These are phyloP conservation scores for Aspergillus melleus DNA, from an alignment of 2,329 filamentous ascomycete genomes.

Conservation along the genomic window DNA sequence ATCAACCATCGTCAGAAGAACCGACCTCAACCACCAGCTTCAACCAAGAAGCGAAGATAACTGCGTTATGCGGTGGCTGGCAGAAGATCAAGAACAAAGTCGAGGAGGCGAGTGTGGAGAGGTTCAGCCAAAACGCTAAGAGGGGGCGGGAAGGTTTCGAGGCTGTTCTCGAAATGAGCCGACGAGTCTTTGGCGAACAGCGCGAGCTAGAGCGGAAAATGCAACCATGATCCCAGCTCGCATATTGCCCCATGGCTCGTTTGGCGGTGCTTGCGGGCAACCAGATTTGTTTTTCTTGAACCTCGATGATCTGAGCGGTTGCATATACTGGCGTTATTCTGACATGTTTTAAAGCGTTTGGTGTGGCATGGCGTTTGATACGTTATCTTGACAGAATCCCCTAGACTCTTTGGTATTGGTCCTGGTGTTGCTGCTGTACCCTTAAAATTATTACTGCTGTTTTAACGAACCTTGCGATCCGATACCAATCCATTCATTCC, in stretches of 20 bases:
- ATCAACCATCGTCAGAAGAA: slow-evolving; percentile 61
- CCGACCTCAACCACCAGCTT: slow-evolving; percentile 70
- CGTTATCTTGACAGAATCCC: not conserved
- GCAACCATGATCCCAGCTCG: slow-evolving; percentile 19
- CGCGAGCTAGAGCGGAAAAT: slow-evolving; percentile 59
- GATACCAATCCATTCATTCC: not conserved
- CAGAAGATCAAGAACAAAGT: slow-evolving; percentile 95
- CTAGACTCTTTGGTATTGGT: not conserved
- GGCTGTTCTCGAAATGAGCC: slow-evolving; percentile 87
- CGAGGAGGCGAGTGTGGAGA: slow-evolving; percentile 83
- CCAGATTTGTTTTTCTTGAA: slow-evolving; percentile 4
- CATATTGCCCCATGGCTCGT: not conserved
- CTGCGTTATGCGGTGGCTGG: slow-evolving; percentile 93
- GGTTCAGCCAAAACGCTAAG: slow-evolving; percentile 87
- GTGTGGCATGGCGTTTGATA: slow-evolving; percentile 25
- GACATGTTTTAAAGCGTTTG: slow-evolving; percentile 23
- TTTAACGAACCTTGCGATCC: not conserved
- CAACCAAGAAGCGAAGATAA: slow-evolving; percentile 86
- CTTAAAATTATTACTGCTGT: not conserved
- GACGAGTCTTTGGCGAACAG: slow-evolving; percentile 88
- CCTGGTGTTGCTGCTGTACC: slow-evolving; percentile 2
- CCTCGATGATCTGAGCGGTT: slow-evolving; percentile 30
- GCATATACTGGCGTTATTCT: slow-evolving; percentile 32
- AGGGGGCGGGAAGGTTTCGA: slow-evolving; percentile 95
- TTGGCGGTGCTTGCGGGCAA: not conserved